Base-by-base conservation (phyloP, 2,329 filamentous ascomycete genomes). In the Neocatenulostroma microsporum region DNA sequence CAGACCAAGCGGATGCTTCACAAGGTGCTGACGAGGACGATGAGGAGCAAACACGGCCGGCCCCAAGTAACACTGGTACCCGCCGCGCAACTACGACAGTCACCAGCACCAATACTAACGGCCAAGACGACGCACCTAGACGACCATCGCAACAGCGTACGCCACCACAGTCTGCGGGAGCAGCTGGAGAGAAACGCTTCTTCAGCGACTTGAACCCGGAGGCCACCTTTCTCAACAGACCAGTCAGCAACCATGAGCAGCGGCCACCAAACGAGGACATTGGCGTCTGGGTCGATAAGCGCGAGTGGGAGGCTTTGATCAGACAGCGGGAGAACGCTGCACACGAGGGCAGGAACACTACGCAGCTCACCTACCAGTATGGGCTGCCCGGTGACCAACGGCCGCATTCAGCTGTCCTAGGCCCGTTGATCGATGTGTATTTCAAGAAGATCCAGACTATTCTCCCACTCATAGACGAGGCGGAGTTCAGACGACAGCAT, bases 191-290 rank as follows among this genome's bases (percentile, higher is more conserved):
- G 25, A 23, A 41, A 32, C 62, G 63, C 34, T 68, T 69, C 41
- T 48, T 68, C 28, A 64, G 66, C 36, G 68, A 69, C 39, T 48
- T 69, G 36, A 65, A 63, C 26, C 67, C 67, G 4, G 66, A 68
- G 43, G 60, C 66, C 12, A 62, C 64, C 8, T 53, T 70, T 21
- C 51, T 67, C 34, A 61, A 66, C 28, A 57, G 65, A 21, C 56
- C 62, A 26, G 23, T 8, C 23, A n/a, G 23, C 23, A n/a, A 24
- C 23, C 8, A 24, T 8, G 23, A 24, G 23, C 23, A 24, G n/a
- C 34, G 34, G 19, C 15, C 34, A 21, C 34, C 34, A 7, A 52
- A 46, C 39, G 53, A 55, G 11, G 54, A 53, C 37, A 55, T 56
- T 13, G 58, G 55, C 24, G 50, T 55, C 27, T 62, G 57, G 57